Percentiles rank a stretch among this genome's conserved stretches.
These are phyloP conservation scores for Diplotaxis tenuifolia DNA, from an alignment of 345 rosid genomes.

Conservation along the genomic window DNA sequence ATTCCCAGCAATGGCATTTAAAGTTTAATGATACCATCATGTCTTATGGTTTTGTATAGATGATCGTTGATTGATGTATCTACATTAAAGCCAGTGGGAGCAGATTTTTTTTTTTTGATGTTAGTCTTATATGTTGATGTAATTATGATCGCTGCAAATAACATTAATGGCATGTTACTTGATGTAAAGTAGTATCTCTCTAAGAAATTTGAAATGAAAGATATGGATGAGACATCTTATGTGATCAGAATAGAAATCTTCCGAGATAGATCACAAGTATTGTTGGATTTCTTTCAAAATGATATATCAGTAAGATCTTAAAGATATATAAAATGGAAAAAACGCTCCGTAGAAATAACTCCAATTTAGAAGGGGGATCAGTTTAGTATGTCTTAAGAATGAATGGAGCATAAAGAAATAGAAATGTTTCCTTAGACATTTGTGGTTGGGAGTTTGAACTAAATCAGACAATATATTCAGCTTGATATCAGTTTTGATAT, in stretches of 20 bases:
- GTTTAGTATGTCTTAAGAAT: neutral
- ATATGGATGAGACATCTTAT: neutral
- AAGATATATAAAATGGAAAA: neutral
- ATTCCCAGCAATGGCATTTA: neutral
- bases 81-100: neutral
- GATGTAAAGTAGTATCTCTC: neutral
- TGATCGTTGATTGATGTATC: neutral
- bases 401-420: neutral
- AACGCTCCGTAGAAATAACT: neutral
- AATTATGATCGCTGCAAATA: neutral
- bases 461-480: too few relatives aligned
- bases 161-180: neutral
- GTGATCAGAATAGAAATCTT: neutral
- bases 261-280: neutral
- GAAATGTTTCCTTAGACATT: neutral
- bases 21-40: too few relatives aligned
- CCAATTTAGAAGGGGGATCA: neutral
- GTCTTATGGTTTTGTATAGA: neutral
- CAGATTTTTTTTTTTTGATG: too few relatives aligned
- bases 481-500: neutral
- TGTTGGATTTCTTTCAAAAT: neutral
- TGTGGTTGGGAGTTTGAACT: neutral
- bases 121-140: neutral
- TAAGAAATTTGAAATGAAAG: neutral
- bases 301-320: too few relatives aligned